Evolutionary conservation across 2,329 filamentous ascomycete species (phyloP), one percentile per base, ranked within the genome.

Genomic region (Colletotrichum ledebouriae): DNA sequence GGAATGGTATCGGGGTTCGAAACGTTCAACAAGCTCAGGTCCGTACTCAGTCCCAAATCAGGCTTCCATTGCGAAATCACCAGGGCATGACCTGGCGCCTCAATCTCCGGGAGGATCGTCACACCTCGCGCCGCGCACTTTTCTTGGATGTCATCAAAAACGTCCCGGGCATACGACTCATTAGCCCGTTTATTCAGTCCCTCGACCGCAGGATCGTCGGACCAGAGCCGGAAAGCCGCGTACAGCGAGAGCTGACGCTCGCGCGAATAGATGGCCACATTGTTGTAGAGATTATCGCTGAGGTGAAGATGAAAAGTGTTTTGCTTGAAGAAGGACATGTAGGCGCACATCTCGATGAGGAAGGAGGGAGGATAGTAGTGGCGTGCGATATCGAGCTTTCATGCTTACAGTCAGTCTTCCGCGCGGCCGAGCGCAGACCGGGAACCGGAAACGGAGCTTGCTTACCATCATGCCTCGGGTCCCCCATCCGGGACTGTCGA

Each of bases 281-380:
- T 86, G 46, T 85, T 86, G 73, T 82, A 82, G 3, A 86, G 76
- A 71, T 88, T 89, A 73, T 89, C 87, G 68, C 83, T 87, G 3
- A 87, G 78, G 72, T 89, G 87, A 17, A 89, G 75, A 50, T 89
- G 87, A 59, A 89, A 85, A 1, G 83, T 83, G 70, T 87, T 88
- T 70, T 88, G 83, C 72, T 89, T 89, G 78, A 87, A 89, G 73
- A 86, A 89, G 33, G 86, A 88, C 70, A 87, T 83, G 74, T 88
- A 89, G 0, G 83, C 81, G 75, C 87, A 89, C 70, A 89, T 77
- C n/a, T 89, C 86, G 46, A 82, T 79, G 15, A 89, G 72, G 69
- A 87, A 89, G 13, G 82, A 78, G 6, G 81, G 77, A 0, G 86
- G 83, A 71, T 89, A 89, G 73, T 83, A 89, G 72, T 89, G 85